phyloP scores from a whole-genome alignment of 257 asterid species.

The Solanum sejunctum region DNA sequence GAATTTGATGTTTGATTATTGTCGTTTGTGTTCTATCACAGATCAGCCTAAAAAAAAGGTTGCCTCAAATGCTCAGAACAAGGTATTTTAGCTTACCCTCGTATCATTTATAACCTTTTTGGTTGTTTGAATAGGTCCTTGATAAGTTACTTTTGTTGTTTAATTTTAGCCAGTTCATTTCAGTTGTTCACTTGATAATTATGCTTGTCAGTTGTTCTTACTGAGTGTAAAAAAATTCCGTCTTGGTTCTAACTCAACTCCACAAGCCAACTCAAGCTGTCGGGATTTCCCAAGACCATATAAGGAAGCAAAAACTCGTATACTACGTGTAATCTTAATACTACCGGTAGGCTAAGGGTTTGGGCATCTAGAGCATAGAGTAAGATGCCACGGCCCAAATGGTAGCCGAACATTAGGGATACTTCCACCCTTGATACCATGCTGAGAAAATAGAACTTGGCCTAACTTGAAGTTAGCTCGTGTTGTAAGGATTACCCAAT shows the following conservation, averaged over 20 bases:
- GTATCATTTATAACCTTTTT: neutral
- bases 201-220: neutral
- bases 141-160: neutral
- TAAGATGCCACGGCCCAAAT: neutral
- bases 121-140: neutral
- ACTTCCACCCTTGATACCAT: neutral
- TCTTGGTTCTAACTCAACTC: neutral
- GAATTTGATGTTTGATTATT: neutral
- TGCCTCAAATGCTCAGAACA: conserved; percentile 14
- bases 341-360: too few species aligned
- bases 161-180: neutral
- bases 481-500: neutral
- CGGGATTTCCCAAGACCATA: neutral
- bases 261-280: neutral
- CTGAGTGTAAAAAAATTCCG: neutral
- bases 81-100: conserved; percentile 29
- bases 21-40: neutral
- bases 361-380: neutral
- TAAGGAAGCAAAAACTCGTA: neutral
- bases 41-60: conserved; percentile 25
- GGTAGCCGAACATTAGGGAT: neutral
- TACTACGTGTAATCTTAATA: neutral
- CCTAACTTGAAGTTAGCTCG: neutral
- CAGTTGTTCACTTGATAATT: neutral
- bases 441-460: neutral